phyloP scores from a whole-genome alignment of 176 grass and related monocot species.

The Echinochloa phyllopogon region DNA sequence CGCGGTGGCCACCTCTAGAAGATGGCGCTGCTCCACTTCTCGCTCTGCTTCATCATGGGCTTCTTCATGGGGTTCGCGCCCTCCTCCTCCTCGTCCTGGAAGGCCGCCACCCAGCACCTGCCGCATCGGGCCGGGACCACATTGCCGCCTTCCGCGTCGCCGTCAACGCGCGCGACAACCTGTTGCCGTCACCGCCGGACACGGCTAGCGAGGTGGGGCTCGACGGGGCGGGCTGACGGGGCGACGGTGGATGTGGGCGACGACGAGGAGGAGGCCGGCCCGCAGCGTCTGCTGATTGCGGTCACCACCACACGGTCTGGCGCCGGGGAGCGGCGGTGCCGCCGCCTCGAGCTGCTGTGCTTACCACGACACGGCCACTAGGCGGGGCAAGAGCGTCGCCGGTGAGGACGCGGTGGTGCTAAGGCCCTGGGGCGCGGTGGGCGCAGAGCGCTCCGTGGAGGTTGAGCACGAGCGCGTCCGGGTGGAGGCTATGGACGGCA shows the following conservation, averaged over 20 bases:
- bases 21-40: slow-evolving; percentile 92
- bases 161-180: slow-evolving; percentile 34
- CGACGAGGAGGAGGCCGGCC: slow-evolving; percentile 24
- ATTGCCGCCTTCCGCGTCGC: slow-evolving; percentile 35
- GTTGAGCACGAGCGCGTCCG: slow-evolving; percentile 62
- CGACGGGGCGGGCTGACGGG: not conserved
- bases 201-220: not conserved
- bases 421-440: slow-evolving; percentile 31
- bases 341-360: slow-evolving; percentile 55
- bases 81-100: slow-evolving; percentile 48
- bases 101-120: not conserved
- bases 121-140: slow-evolving; percentile 18
- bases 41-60: slow-evolving; percentile 95
- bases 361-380: slow-evolving; percentile 67
- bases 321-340: slow-evolving; percentile 45
- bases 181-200: not conserved
- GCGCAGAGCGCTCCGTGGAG: slow-evolving; percentile 45
- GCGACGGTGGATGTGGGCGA: slow-evolving; percentile 54
- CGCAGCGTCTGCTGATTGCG: slow-evolving; percentile 63
- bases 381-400: slow-evolving; percentile 41
- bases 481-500: slow-evolving; percentile 44
- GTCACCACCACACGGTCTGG: slow-evolving; percentile 78
- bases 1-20: slow-evolving; percentile 79
- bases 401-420: slow-evolving; percentile 50
- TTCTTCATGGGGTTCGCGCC: slow-evolving; percentile 99